phyloP scores from a whole-genome alignment of 2,329 filamentous ascomycete genomes.

The Fusarium abutilonis region DNA sequence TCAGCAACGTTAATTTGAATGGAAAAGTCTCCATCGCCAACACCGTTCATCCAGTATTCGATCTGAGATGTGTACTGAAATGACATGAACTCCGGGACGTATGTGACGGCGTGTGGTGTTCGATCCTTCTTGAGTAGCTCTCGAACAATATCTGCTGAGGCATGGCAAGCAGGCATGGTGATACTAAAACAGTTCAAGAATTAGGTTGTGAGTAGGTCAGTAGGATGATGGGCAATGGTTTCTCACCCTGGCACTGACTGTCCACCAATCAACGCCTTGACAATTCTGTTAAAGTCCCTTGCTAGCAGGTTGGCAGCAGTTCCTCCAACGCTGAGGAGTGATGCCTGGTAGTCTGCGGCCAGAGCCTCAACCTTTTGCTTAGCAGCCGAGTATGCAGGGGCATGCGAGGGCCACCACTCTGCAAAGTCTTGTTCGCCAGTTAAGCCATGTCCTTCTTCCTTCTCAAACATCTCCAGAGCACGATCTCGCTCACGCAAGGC shows the following conservation, averaged over 20 bases:
- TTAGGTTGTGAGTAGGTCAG: rapidly evolving
- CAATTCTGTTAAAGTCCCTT: constrained; percentile 18
- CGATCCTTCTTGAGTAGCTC: constrained; percentile 23
- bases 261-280: constrained; percentile 25
- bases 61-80: constrained; percentile 22
- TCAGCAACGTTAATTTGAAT: constrained; percentile 25
- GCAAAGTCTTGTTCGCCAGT: constrained; percentile 26
- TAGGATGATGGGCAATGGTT: not conserved
- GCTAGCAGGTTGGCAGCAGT: constrained; percentile 12
- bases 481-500: constrained; percentile 22
- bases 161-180: constrained; percentile 34
- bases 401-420: constrained; percentile 29
- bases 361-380: constrained; percentile 26
- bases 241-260: constrained; percentile 21
- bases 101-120: constrained; percentile 32
- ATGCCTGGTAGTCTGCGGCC: constrained; percentile 18
- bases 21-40: constrained; percentile 28
- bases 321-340: constrained; percentile 12
- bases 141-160: constrained; percentile 27
- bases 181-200: constrained; percentile 17
- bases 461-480: constrained; percentile 24
- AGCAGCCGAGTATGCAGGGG: constrained; percentile 21
- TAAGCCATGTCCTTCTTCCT: constrained; percentile 19
- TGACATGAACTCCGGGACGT: constrained; percentile 30
- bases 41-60: constrained; percentile 34